Conservation (phyloP, 2,329 filamentous ascomycete genomes). For the Phoma sp. region DNA sequence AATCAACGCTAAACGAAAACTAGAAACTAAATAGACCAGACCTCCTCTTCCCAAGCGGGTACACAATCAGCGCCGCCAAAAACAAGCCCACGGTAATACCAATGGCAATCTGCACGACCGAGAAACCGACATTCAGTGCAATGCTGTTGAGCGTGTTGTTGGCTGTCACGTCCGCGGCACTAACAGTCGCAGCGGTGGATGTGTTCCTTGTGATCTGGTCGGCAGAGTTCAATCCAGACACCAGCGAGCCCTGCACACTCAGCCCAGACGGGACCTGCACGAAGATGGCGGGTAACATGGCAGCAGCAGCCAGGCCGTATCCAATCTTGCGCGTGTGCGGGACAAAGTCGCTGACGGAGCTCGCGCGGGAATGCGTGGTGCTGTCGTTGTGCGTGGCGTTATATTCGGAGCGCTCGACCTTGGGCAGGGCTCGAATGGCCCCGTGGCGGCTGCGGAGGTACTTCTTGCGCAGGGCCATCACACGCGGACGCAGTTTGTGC, state of each 20-base stretch:
- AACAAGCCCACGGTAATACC: constrained; percentile 60
- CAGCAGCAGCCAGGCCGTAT: constrained; percentile 81
- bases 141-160: constrained; percentile 48
- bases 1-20: neutral
- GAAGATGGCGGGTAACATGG: constrained; percentile 87
- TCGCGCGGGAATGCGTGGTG: constrained; percentile 26
- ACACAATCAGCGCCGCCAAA: constrained; percentile 56
- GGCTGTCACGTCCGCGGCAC: constrained; percentile 30
- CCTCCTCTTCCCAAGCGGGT: constrained; percentile 57
- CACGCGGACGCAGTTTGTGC: constrained; percentile 52
- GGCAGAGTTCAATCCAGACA: constrained; percentile 63
- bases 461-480: constrained; percentile 36
- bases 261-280: constrained; percentile 67
- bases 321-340: constrained; percentile 54
- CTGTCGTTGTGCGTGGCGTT: constrained; percentile 26
- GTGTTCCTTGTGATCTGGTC: constrained; percentile 60
- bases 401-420: constrained; percentile 31
- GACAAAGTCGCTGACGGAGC: constrained; percentile 34
- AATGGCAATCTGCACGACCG: constrained; percentile 58
- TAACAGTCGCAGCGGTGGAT: constrained; percentile 53
- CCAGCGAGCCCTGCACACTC: constrained; percentile 63
- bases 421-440: constrained; percentile 10
- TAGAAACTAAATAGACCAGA: constrained; percentile 48
- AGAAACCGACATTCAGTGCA: constrained; percentile 56
- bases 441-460: constrained; percentile 32